Evolutionary conservation across 2,329 filamentous ascomycete genomes (phyloP).

Genomic region (Plenodomus biglobosus): DNA sequence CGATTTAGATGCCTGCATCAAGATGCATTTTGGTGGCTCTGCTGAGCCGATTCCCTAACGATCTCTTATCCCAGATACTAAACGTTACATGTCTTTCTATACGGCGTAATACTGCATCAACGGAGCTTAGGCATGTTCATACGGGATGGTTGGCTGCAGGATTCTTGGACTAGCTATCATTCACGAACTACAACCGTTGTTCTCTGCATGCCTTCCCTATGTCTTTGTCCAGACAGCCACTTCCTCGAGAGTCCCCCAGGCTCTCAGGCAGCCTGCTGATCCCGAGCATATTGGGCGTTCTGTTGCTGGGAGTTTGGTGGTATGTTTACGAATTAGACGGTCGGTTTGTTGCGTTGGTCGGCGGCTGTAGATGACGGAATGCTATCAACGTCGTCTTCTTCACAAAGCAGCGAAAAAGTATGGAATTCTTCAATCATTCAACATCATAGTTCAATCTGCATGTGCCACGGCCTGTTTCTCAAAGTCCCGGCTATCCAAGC

Average conservation of each 20-base stretch:
- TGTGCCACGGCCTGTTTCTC: too few relatives aligned
- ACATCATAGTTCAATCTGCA: too few relatives aligned
- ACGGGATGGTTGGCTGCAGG: conserved; percentile 17
- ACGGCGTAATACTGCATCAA: conserved; percentile 36
- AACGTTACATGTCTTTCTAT: conserved; percentile 20
- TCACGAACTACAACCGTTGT: conserved; percentile 28
- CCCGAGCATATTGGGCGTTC: conserved; percentile 21
- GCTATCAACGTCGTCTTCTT: neutral
- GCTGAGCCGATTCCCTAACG: conserved; percentile 6
- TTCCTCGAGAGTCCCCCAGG: neutral
- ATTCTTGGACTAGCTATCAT: conserved; percentile 26
- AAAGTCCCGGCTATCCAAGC: too few relatives aligned
- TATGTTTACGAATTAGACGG: conserved; percentile 8
- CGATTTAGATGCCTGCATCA: conserved; percentile 39
- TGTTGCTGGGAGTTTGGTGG: conserved; percentile 17
- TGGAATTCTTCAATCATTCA: neutral
- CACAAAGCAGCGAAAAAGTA: neutral
- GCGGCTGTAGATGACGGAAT: neutral
- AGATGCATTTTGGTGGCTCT: conserved; percentile 23
- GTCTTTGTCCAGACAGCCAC: conserved; percentile 2
- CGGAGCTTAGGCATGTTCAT: conserved; percentile 19
- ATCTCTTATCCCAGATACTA: conserved; percentile 14
- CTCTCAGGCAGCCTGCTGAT: neutral
- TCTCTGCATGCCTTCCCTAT: conserved; percentile 9
- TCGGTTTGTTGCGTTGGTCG: conserved; percentile 3